These are phyloP conservation scores for Biscogniauxia marginata DNA, from an alignment of 2,329 filamentous ascomycete genomes.

Conservation along the genomic window DNA sequence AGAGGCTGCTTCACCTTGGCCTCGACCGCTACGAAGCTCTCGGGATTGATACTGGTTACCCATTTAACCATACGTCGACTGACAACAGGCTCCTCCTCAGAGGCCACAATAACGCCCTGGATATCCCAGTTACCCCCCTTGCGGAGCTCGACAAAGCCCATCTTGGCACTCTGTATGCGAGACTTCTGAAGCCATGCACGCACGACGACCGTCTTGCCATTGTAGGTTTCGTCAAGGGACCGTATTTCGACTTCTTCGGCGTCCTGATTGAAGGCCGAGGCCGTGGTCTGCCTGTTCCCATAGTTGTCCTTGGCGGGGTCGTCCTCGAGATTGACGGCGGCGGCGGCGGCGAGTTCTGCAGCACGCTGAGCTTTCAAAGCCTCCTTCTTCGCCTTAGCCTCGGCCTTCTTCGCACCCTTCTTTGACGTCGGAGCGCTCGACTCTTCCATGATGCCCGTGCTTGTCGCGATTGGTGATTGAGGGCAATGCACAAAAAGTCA, in stretches of 20 bases:
- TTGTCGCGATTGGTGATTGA: no score
- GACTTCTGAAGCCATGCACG: conserved; percentile 84
- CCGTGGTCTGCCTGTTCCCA: conserved; percentile 68
- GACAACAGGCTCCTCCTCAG: conserved; percentile 60
- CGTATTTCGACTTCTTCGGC: conserved; percentile 60
- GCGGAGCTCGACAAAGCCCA: conserved; percentile 84
- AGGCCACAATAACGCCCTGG: conserved; percentile 74
- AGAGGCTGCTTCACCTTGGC: conserved; percentile 77
- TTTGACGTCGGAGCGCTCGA: conserved; percentile 44
- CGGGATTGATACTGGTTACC: conserved; percentile 69
- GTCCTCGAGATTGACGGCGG: conserved; percentile 74
- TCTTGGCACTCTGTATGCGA: conserved; percentile 84
- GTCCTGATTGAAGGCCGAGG: conserved; percentile 56
- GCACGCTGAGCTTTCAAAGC: conserved; percentile 71
- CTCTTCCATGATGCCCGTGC: no score
- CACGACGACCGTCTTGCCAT: conserved; percentile 71
- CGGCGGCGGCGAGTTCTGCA: conserved; percentile 72
- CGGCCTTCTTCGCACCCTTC: conserved; percentile 81
- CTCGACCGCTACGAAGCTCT: conserved; percentile 81
- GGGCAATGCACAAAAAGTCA: no score
- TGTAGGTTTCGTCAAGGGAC: conserved; percentile 60
- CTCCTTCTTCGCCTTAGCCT: conserved; percentile 84
- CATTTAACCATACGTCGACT: conserved; percentile 95
- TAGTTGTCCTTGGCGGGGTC: conserved; percentile 77
- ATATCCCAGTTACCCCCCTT: conserved; percentile 74